Evolutionary conservation across 352 stramenopile species (phyloP), one percentile per base, ranked within the genome.

Genomic region (Plasmopara viticola): DNA sequence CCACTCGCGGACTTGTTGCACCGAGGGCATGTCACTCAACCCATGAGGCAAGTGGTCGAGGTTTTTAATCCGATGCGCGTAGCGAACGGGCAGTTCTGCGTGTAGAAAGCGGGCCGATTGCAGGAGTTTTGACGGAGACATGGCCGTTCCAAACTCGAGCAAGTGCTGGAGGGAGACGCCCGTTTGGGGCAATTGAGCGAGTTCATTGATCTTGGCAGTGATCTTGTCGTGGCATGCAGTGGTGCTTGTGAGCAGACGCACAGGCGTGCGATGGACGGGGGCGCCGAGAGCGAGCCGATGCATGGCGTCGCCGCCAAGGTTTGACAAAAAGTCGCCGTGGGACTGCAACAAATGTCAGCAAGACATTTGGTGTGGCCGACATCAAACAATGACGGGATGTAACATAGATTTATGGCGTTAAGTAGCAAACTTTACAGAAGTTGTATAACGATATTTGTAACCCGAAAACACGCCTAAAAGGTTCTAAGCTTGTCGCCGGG

Each of bases 61-160:
- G 67, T 99, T 97, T 50, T 95, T 85, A 34, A 96, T 80, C 20
- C 95, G 93, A 56, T 98, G 95, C 6, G 96, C 94, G 53, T 98
- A 95, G 35, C 97, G 96, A 53, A 99, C 98, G 15, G 97, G 97
- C 47, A 99, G 80, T 74, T 99, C 97, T 7, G 86, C 82, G 64
- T 98, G 95, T 38, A 99, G 73, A 59, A 99, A 99, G 38, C 88
- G 90, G 30, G 97, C 96, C 43, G 84, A 93, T 35, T 94, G 82
- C 51, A 97, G 84, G 58, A 96, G 78, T 52, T 94, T 95, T 53
- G 90, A 74, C 15, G 77, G 58, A 2, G 81, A 80, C 63, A 85
- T 87, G 50, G 86, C 64, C 9, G 80, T 86, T 52, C 87, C 87
- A 55, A 95, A 95, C 52, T 89, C 78, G n/a, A 95, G 74, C 43